Base-by-base conservation (phyloP, 805 yeast genomes). In the Hanseniaspora valbyensis region DNA sequence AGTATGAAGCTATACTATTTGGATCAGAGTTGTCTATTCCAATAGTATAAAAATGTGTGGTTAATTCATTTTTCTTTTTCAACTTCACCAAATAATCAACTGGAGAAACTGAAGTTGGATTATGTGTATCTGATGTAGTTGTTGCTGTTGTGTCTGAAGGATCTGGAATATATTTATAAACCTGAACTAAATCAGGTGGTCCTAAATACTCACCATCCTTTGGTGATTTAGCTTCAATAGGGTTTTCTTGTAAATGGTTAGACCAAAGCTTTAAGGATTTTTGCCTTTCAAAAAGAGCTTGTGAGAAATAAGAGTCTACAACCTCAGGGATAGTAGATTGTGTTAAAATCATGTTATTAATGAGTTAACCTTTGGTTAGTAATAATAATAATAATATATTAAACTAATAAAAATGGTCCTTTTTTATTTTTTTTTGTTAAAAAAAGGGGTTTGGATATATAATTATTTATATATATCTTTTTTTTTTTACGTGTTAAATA, bases 21-120 rank as follows among this genome's bases (percentile, higher is more conserved):
- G 86, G 76, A 58, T 78, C 81, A 22, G 86, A 78, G 18, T 83
- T 80, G 59, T 84, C 90, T 2, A 80, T 72, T 6, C 95, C 95
- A 0, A 85, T 75, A 56, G 76, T 79, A 63, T 84, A 83, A 42
- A 83, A 69, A 61, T 75, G 83, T 2, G 92, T 81, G 9, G 87
- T 84, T n/a, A 79, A 64, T 44, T 72, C 77, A 36, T 39, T 26
- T 21, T 51, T 51, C 18, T 51, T 51, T 16, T 44, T 45, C n/a
- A 51, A 22, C 16, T 44, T 33, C 16, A 37, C 21, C 26, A 51
- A 41, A 18, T 16, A 34, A 16, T 51, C 46, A 10, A 44, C 36
- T 9, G 45, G 44, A 2, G 37, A 21, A 2, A 29, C 22, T 13
- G 49, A 32, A 7, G 36, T 41, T 5, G 19, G 16, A 16, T 44